Percentiles rank a stretch among this genome's conserved stretches.
Evolutionary conservation across 2,329 filamentous ascomycete genomes (phyloP).

Genomic region (Colletotrichum sp.): DNA sequence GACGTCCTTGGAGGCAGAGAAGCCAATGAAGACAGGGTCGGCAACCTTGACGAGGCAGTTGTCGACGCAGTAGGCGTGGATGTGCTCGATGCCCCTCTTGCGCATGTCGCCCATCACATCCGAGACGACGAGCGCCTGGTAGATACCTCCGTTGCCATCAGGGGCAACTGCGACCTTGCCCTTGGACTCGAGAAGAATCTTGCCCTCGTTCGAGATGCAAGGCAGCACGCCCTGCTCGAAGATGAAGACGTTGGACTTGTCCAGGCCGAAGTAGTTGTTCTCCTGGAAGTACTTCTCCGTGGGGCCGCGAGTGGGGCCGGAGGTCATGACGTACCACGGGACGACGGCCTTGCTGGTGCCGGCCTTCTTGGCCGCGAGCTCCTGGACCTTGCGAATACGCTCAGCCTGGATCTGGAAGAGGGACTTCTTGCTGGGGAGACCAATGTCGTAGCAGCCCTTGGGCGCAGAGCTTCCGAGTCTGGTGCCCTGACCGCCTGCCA

Average conservation of each 20-base stretch:
- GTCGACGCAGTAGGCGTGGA: slow-evolving; percentile 98
- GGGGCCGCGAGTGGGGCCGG: slow-evolving; percentile 86
- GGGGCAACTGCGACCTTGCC: slow-evolving; percentile 91
- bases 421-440: slow-evolving; percentile 89
- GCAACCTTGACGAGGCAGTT: slow-evolving; percentile 99
- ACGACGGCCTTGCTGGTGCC: slow-evolving; percentile 63
- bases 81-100: slow-evolving; percentile 88
- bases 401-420: slow-evolving; percentile 98
- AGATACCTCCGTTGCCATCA: slow-evolving; percentile 96
- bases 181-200: slow-evolving; percentile 93
- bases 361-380: slow-evolving; percentile 75
- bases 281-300: slow-evolving; percentile 95
- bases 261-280: slow-evolving; percentile 88
- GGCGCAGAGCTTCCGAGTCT: slow-evolving; percentile 92
- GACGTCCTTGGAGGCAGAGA: slow-evolving; percentile 84
- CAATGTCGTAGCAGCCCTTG: slow-evolving; percentile 98
- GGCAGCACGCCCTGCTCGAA: slow-evolving; percentile 98
- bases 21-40: slow-evolving; percentile 94
- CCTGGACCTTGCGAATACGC: slow-evolving; percentile 85
- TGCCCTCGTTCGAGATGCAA: slow-evolving; percentile 96
- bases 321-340: slow-evolving; percentile 99
- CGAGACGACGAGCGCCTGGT: slow-evolving; percentile 84
- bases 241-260: slow-evolving; percentile 84
- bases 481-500: slow-evolving; percentile 97
- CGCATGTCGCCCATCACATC: slow-evolving; percentile 88